A percentile compares a stretch with the other conserved stretches of the same genome.
These are phyloP conservation scores for Leccinum boreale DNA, from an alignment of 768 basidiomycete species.

Conservation along the genomic window DNA sequence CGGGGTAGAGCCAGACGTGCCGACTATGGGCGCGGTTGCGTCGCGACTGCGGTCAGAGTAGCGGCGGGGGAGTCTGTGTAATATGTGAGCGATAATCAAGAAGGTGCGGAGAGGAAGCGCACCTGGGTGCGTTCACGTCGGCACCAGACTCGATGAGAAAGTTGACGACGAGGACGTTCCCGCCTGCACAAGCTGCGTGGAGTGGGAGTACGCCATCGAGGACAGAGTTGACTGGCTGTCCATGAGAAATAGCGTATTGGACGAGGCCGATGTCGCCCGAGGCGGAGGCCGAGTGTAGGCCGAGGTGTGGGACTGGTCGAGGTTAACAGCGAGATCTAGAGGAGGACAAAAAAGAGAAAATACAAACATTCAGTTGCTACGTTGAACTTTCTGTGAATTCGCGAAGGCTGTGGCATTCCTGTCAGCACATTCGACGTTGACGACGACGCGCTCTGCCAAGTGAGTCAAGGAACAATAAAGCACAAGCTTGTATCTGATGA, in stretches of 20 bases:
- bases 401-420: slow-evolving; percentile 34
- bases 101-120: slow-evolving; percentile 22
- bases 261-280: slow-evolving; percentile 91
- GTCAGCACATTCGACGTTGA: not conserved
- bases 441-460: not conserved
- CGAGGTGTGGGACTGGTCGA: slow-evolving; percentile 64
- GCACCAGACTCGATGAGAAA: slow-evolving; percentile 90
- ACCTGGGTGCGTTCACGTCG: slow-evolving; percentile 97
- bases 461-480: not conserved
- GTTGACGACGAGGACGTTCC: slow-evolving; percentile 83
- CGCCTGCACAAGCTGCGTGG: slow-evolving; percentile 91
- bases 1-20: slow-evolving; percentile 86
- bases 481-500: slow-evolving; percentile 4
- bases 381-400: slow-evolving; percentile 49
- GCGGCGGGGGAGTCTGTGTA: slow-evolving; percentile 61
- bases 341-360: not conserved
- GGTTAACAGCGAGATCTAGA: not conserved
- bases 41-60: slow-evolving; percentile 72
- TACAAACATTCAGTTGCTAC: slow-evolving; percentile 51
- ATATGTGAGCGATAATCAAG: slow-evolving; percentile 9
- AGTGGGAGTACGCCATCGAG: slow-evolving; percentile 95
- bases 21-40: slow-evolving; percentile 66
- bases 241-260: slow-evolving; percentile 87
- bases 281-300: slow-evolving; percentile 72
- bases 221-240: slow-evolving; percentile 95